Evolutionary conservation across 805 yeast genomes (phyloP).

Genomic region (Saturnispora saitoi): DNA sequence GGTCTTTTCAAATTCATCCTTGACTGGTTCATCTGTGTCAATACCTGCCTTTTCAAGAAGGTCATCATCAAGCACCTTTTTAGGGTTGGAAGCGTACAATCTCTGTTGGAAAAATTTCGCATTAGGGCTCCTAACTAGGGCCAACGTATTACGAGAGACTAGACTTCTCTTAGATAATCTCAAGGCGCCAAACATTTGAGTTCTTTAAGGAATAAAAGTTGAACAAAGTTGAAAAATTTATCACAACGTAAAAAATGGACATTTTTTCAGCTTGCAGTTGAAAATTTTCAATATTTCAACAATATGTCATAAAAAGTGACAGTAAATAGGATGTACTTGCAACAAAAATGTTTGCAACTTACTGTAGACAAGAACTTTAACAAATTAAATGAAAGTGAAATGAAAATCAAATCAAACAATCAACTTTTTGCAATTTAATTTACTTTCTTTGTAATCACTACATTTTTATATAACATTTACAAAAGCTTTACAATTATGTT

Average conservation of each 20-base stretch:
- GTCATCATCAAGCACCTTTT: constrained; percentile 63
- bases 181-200: constrained; percentile 1
- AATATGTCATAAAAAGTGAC: no score
- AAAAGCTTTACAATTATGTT: background rate
- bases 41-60: constrained; percentile 78
- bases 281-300: background rate
- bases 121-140: background rate
- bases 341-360: no score
- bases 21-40: constrained; percentile 35
- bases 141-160: background rate
- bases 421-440: no score
- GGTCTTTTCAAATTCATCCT: constrained; percentile 28
- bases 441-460: no score
- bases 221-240: background rate
- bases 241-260: background rate
- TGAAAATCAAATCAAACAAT: no score
- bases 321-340: no score
- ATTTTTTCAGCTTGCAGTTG: background rate
- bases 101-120: background rate
- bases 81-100: constrained; percentile 8
- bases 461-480: background rate
- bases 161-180: constrained; percentile 1
- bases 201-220: background rate
- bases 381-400: no score
- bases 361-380: no score